Percentiles rank a stretch among this genome's conserved stretches.
phyloP scores from a whole-genome alignment of 2,329 filamentous ascomycete species.

The Orbilia quercus region DNA sequence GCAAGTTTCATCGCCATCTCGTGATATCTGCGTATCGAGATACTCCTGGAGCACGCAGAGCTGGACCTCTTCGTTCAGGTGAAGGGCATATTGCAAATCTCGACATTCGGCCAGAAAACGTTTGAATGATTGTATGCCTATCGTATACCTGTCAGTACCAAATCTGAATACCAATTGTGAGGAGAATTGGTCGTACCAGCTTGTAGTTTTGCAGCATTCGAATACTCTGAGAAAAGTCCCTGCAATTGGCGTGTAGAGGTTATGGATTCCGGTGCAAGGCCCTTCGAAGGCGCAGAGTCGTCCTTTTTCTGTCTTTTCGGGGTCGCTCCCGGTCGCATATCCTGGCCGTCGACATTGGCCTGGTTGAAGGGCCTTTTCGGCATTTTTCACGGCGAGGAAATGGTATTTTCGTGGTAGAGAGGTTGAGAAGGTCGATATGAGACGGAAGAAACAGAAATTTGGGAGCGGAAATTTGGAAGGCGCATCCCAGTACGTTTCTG shows the following conservation, averaged over 20 bases:
- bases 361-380: constrained; percentile 53
- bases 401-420: constrained; percentile 2
- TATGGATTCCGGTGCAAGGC: constrained; percentile 28
- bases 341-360: constrained; percentile 50
- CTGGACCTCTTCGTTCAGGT: constrained; percentile 52
- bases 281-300: constrained; percentile 31
- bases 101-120: constrained; percentile 56
- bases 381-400: constrained; percentile 19
- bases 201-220: constrained; percentile 45
- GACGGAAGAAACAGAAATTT: not conserved
- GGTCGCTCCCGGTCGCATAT: constrained; percentile 31
- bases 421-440: constrained; percentile 8
- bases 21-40: constrained; percentile 70
- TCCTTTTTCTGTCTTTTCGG: constrained; percentile 52
- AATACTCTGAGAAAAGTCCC: constrained; percentile 50
- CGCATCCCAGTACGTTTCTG: constrained; percentile 1
- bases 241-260: constrained; percentile 47
- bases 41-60: constrained; percentile 75
- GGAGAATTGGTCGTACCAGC: constrained; percentile 12
- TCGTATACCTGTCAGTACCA: not conserved
- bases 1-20: constrained; percentile 73
- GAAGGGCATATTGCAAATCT: constrained; percentile 49
- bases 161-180: not conserved
- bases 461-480: constrained; percentile 15
- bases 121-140: constrained; percentile 59